Conservation (phyloP, 2,329 filamentous ascomycete species). For the Microcyclosporella mali region DNA sequence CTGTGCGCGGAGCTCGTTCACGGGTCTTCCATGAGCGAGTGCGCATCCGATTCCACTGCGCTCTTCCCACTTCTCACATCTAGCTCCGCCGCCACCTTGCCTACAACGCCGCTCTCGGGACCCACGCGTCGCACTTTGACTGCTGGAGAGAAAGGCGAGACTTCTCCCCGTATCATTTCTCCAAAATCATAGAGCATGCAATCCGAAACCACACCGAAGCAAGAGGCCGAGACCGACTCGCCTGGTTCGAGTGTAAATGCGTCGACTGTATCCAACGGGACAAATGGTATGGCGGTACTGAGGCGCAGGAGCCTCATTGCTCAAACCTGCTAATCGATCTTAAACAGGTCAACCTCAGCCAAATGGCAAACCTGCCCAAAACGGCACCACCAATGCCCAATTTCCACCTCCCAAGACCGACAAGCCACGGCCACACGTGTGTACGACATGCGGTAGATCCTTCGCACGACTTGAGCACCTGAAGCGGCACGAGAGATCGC, state of each 20-base stretch:
- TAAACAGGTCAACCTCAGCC: conserved; percentile 4
- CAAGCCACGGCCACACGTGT: conserved; percentile 92
- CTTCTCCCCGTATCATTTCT: neutral
- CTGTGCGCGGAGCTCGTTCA: too few species aligned
- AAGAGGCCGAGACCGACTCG: conserved; percentile 23
- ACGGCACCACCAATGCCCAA: conserved; percentile 25
- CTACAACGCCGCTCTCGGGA: neutral
- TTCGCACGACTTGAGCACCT: conserved; percentile 94
- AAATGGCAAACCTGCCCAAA: conserved; percentile 13
- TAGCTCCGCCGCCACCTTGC: conserved; percentile 1
- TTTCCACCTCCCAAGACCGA: conserved; percentile 90
- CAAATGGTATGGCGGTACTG: conserved; percentile 14
- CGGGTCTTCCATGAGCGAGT: conserved; percentile 8
- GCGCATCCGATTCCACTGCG: conserved; percentile 1
- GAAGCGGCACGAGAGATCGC: conserved; percentile 95
- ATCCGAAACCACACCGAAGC: conserved; percentile 18
- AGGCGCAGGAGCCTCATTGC: neutral
- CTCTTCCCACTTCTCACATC: conserved; percentile 5
- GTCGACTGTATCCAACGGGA: conserved; percentile 7
- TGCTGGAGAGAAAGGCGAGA: conserved; percentile 1
- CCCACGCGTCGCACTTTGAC: neutral
- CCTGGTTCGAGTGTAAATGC: conserved; percentile 15
- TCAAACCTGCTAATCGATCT: neutral
- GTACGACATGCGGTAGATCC: conserved; percentile 80
- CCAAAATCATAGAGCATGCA: conserved; percentile 22